Base-by-base conservation (phyloP, 345 rosid genomes). In the Angophora floribunda region DNA sequence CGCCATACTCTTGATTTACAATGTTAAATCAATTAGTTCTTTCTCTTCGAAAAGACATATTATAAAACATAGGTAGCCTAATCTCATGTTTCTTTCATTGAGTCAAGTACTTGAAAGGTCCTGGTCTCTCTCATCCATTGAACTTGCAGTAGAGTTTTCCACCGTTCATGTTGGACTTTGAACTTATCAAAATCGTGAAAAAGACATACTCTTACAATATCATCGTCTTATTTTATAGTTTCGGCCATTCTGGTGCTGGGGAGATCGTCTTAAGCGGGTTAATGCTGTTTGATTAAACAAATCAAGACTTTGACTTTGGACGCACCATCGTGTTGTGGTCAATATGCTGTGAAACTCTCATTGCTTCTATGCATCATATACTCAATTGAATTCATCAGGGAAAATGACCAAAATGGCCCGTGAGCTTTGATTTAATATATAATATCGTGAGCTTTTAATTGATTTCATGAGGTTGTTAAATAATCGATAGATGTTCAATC, bases 331-430 rank as follows among this genome's bases (percentile, higher is more conserved):
- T 4, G 41, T 4, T 36, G 41, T 2, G 41, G 41, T 36, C 41
- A 36, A n/a, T n/a, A n/a, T n/a, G 41, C 41, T 36, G 41, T 36
- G 41, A 36, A 36, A 36, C 41, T 36, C 41, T 36, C 41, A 4
- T 36, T 4, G 41, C 41, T 36, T 36, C 41, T 4, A 36, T 36
- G 41, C n/a, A n/a, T n/a, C n/a, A n/a, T n/a, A n/a, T n/a, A n/a
- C n/a, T n/a, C n/a, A n/a, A n/a, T 53, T 19, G 21, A 53, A 53
- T 53, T 53, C 7, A 53, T 53, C 21, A 21, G 2, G 10, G 26
- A 53, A 53, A 53, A 53, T 53, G 26, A 53, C 26, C 19, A 1
- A 53, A 53, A 53, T 53, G 1, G 7, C 21, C 21, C 1, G 0
- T 53, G 3, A 53, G 26, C 21, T 19, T 53, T 53, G 10, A 24